Percentiles rank a stretch among this genome's conserved stretches.
Conservation (phyloP, 1,139 yeast genomes). For the Suhomyces coccinellae region DNA sequence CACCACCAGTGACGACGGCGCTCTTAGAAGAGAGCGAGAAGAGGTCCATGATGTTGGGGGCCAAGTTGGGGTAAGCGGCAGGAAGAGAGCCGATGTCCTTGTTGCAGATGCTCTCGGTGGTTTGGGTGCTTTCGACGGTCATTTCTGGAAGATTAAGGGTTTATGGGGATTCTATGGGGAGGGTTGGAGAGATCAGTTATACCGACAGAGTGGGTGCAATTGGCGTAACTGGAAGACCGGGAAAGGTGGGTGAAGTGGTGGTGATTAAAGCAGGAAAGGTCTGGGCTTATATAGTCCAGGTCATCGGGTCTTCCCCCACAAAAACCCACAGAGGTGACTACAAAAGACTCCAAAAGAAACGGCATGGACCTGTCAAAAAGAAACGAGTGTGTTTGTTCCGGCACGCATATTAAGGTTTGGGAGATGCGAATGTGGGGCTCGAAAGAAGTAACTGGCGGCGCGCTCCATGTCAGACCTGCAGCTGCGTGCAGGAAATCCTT, state of each 20-base stretch:
- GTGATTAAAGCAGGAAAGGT: neutral
- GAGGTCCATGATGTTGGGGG: conserved; percentile 36
- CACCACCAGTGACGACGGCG: conserved; percentile 47
- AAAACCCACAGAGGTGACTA: neutral
- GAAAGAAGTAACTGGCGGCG: neutral
- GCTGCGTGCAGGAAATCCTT: neutral
- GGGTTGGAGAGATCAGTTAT: neutral
- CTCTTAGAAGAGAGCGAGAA: conserved; percentile 39
- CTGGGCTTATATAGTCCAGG: conserved; percentile 1
- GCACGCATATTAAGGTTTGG: neutral
- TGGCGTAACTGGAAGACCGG: neutral
- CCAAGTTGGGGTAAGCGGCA: conserved; percentile 35
- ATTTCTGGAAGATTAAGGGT: conserved; percentile 7
- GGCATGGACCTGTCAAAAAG: conserved; percentile 10
- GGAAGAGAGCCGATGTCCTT: conserved; percentile 44
- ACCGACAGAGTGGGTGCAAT: neutral
- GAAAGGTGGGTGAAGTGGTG: neutral
- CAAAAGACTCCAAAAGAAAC: conserved; percentile 6
- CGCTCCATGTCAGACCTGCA: neutral
- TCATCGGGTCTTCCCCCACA: conserved; percentile 10
- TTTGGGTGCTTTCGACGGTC: conserved; percentile 17
- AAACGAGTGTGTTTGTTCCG: conserved; percentile 16
- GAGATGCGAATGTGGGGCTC: neutral
- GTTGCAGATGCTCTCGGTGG: conserved; percentile 25
- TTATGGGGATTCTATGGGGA: neutral